These are phyloP conservation scores for Ramichloridium luteum DNA, from an alignment of 2,329 filamentous ascomycete species.

Conservation along the genomic window DNA sequence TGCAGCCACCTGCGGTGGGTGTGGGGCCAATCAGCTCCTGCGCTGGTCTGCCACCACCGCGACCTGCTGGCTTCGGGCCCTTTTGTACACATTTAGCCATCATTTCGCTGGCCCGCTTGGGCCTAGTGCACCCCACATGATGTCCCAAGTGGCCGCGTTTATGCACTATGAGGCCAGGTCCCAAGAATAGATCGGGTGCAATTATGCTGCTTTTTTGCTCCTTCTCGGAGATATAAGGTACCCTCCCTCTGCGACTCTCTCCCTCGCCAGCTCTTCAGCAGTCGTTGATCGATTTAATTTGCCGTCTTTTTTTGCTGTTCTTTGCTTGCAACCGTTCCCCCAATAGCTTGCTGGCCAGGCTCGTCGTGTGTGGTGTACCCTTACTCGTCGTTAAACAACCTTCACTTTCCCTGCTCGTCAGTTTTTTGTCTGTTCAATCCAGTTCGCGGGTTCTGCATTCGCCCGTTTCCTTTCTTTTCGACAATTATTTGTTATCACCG, in stretches of 20 bases:
- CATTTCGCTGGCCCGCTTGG: no score
- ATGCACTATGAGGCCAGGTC: constrained; percentile 15
- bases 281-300: constrained; percentile 36
- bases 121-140: constrained; percentile 13
- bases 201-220: constrained; percentile 29
- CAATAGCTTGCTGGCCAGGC: constrained; percentile 37
- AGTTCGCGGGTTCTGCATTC: background rate
- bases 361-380: constrained; percentile 31
- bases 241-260: constrained; percentile 25
- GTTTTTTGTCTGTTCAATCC: constrained; percentile 3
- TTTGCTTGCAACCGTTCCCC: constrained; percentile 25
- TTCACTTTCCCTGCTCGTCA: constrained; percentile 21
- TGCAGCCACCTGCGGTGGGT: constrained; percentile 19
- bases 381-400: constrained; percentile 30
- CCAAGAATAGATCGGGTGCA: constrained; percentile 37
- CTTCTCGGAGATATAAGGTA: constrained; percentile 37
- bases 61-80: constrained; percentile 14
- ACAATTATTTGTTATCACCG: constrained; percentile 31
- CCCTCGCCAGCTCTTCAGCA: constrained; percentile 27
- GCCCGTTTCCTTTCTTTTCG: constrained; percentile 19
- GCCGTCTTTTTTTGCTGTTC: constrained; percentile 24
- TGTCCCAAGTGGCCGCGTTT: constrained; percentile 8
- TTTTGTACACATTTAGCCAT: constrained; percentile 16
- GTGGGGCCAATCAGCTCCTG: no score
- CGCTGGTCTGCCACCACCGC: no score